Evolutionary conservation across 208 protist genomes (phyloP).

Genomic region (Leishmania lainsoni): DNA sequence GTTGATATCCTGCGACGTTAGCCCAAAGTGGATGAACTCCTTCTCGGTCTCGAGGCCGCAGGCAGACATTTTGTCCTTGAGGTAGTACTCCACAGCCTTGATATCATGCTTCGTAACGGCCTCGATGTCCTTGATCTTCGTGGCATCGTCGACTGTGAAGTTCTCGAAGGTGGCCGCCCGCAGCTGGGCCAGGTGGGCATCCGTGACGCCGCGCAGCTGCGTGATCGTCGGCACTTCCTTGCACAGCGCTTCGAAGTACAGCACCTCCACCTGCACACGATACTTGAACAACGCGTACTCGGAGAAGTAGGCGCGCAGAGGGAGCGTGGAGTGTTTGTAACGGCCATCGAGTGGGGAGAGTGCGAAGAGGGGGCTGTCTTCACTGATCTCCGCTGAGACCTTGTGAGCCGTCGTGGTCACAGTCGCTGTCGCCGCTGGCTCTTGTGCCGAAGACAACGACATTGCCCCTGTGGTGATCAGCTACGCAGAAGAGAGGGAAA

Average conservation of each 20-base stretch:
- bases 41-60: conserved; percentile 63
- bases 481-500: background rate
- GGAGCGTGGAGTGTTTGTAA: conserved; percentile 75
- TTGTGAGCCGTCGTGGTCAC: conserved; percentile 28
- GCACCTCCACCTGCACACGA: conserved; percentile 92
- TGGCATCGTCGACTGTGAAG: conserved; percentile 82
- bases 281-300: conserved; percentile 93
- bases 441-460: background rate
- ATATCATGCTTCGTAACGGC: conserved; percentile 96
- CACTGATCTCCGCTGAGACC: conserved; percentile 34
- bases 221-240: conserved; percentile 59
- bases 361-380: conserved; percentile 74
- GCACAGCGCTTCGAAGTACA: conserved; percentile 88
- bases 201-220: conserved; percentile 55
- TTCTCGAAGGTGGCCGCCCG: conserved; percentile 55
- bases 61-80: conserved; percentile 90
- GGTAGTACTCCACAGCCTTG: conserved; percentile 97
- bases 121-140: conserved; percentile 93
- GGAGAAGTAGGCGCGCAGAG: conserved; percentile 90
- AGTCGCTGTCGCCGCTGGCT: background rate
- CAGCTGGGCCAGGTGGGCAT: conserved; percentile 59
- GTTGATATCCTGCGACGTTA: conserved; percentile 98
- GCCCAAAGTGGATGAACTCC: conserved; percentile 97
- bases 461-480: background rate
- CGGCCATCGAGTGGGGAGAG: conserved; percentile 94